Conservation (phyloP, 2,329 filamentous ascomycete genomes). For the Drechslerella coelobrocha region DNA sequence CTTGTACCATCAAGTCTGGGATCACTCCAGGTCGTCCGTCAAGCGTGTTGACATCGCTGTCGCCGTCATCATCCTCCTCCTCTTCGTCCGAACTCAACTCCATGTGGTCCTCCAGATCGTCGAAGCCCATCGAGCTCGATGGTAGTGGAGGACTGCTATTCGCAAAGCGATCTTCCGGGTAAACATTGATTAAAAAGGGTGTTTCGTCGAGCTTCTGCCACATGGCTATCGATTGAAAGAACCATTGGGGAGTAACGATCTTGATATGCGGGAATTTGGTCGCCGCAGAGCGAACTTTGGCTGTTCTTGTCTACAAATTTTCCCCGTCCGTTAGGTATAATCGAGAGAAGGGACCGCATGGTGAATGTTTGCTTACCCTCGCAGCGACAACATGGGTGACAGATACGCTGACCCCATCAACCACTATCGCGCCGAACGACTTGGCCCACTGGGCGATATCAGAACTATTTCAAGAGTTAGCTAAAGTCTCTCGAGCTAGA, state of each 20-base stretch:
- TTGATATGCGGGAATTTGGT: constrained; percentile 79
- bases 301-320: constrained; percentile 77
- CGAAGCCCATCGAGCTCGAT: constrained; percentile 56
- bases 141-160: constrained; percentile 58
- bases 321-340: constrained; percentile 67
- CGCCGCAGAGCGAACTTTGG: constrained; percentile 83
- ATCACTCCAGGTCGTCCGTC: constrained; percentile 52
- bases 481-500: not conserved
- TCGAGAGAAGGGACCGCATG: constrained; percentile 70
- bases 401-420: constrained; percentile 60
- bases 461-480: constrained; percentile 62
- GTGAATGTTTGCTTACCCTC: constrained; percentile 54
- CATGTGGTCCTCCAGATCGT: constrained; percentile 54
- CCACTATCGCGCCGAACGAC: constrained; percentile 75
- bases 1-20: constrained; percentile 56
- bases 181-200: constrained; percentile 78
- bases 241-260: constrained; percentile 91
- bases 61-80: constrained; percentile 56
- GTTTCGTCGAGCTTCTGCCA: constrained; percentile 82
- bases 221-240: constrained; percentile 80
- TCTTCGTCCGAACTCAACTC: constrained; percentile 62
- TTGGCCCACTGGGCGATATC: constrained; percentile 88
- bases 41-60: constrained; percentile 46
- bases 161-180: constrained; percentile 66
- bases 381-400: constrained; percentile 65